Conservation (phyloP, 371 early-diverging fungal genomes). For the Mortierella sp. region DNA sequence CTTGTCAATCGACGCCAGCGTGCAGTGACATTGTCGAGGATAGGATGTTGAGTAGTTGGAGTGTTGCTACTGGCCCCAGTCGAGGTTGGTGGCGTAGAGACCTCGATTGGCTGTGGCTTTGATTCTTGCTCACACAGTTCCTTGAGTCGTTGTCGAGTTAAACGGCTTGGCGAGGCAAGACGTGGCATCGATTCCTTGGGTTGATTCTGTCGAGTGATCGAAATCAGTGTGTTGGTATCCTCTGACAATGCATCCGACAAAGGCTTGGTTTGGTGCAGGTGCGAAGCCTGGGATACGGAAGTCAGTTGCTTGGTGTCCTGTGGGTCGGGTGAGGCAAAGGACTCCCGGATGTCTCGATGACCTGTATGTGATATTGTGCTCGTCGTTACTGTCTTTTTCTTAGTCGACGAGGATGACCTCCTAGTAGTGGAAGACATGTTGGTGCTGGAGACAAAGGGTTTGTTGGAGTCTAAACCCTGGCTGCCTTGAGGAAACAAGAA, state of each 20-base stretch:
- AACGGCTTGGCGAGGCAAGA: not conserved
- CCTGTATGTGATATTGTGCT: not conserved
- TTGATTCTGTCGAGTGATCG: not conserved
- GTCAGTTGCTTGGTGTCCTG: not conserved
- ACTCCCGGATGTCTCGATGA: conserved; percentile 4
- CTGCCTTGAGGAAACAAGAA: not conserved
- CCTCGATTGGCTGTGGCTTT: not conserved
- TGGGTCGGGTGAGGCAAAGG: not conserved
- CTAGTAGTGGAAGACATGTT: not conserved
- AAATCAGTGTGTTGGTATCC: not conserved
- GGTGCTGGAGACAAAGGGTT: not conserved
- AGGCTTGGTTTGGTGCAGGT: not conserved
- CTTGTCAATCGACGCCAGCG: conserved; percentile 1
- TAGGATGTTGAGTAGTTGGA: not conserved
- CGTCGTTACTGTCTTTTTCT: not conserved
- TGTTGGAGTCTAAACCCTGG: not conserved
- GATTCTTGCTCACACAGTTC: not conserved
- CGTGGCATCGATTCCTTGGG: not conserved
- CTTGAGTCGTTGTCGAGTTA: not conserved
- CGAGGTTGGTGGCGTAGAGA: conserved; percentile 3
- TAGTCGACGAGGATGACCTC: not conserved
- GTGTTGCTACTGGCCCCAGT: not conserved
- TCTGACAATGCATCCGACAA: not conserved
- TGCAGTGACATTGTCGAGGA: not conserved
- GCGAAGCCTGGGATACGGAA: not conserved